Evolutionary conservation across 441 rosid genomes (phyloP).

Genomic region (Adansonia gregorii): DNA sequence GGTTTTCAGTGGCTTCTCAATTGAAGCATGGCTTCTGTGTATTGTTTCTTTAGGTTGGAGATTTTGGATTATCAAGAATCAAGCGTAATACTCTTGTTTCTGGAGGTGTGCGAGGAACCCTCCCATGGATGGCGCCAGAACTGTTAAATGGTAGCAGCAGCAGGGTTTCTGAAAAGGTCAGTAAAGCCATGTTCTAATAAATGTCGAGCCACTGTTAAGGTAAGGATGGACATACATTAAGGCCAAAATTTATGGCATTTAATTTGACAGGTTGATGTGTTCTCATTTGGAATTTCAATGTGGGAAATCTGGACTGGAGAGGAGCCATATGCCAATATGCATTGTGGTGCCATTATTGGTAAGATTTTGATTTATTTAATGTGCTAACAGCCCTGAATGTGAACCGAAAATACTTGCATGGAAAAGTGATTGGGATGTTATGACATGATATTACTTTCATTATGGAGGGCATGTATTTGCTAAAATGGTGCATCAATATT

Average conservation of each 20-base stretch:
- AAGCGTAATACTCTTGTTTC: constrained; percentile 75
- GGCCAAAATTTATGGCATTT: constrained; percentile 28
- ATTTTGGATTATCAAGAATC: constrained; percentile 72
- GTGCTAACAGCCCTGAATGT: neutral
- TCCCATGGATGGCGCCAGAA: constrained; percentile 84
- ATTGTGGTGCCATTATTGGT: constrained; percentile 93
- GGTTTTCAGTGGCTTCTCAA: constrained; percentile 5
- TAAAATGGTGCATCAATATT: neutral
- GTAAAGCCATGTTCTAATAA: constrained; percentile 7
- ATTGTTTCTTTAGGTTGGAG: constrained; percentile 53
- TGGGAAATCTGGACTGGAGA: constrained; percentile 92
- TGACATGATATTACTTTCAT: neutral
- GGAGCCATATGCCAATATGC: constrained; percentile 92
- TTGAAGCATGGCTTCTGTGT: neutral
- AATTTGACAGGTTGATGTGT: constrained; percentile 72
- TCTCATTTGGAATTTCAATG: constrained; percentile 83
- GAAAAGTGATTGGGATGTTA: constrained; percentile 2
- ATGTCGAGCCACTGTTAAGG: constrained; percentile 10
- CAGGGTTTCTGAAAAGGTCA: constrained; percentile 70
- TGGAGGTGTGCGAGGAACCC: constrained; percentile 76
- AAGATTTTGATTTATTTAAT: constrained; percentile 27
- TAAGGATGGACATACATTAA: neutral
- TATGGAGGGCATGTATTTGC: constrained; percentile 5
- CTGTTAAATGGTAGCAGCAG: constrained; percentile 62
- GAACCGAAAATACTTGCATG: constrained; percentile 13